phyloP scores from a whole-genome alignment of 345 rosid genomes.

The Bruguiera sexangula region DNA sequence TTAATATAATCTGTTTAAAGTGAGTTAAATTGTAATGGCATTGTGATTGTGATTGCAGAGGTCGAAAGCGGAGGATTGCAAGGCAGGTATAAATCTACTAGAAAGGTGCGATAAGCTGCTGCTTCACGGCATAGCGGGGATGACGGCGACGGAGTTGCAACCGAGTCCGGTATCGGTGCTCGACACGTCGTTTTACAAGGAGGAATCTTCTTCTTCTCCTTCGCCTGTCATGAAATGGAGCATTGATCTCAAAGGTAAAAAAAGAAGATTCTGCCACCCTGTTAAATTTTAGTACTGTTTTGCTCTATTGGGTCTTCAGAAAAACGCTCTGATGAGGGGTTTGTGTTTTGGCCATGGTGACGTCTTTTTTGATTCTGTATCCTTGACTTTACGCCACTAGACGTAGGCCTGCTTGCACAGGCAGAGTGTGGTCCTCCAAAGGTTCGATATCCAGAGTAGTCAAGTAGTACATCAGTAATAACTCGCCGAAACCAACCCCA shows the following conservation, averaged over 20 bases:
- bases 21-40: background rate
- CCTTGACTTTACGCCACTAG: constrained; percentile 1
- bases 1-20: too few relatives aligned
- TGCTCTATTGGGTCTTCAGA: background rate
- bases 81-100: constrained; percentile 54
- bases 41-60: constrained; percentile 29
- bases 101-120: constrained; percentile 92
- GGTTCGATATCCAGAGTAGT: background rate
- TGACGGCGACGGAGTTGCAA: constrained; percentile 63
- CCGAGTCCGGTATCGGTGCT: constrained; percentile 98
- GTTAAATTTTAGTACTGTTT: background rate
- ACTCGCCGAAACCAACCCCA: too few relatives aligned
- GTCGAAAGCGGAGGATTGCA: constrained; percentile 52
- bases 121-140: constrained; percentile 84
- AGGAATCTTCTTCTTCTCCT: constrained; percentile 70
- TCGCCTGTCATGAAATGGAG: constrained; percentile 80
- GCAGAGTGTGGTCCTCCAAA: constrained; percentile 12
- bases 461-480: background rate
- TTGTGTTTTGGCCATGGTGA: constrained; percentile 19
- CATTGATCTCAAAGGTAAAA: constrained; percentile 69
- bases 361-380: constrained; percentile 16
- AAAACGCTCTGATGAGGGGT: constrained; percentile 13
- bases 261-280: background rate
- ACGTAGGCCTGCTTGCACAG: constrained; percentile 14
- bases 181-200: constrained; percentile 75